Evolutionary conservation across 306 rosid genomes (phyloP), one percentile per base, ranked within the genome.

Genomic region (Fragaria iinumae): DNA sequence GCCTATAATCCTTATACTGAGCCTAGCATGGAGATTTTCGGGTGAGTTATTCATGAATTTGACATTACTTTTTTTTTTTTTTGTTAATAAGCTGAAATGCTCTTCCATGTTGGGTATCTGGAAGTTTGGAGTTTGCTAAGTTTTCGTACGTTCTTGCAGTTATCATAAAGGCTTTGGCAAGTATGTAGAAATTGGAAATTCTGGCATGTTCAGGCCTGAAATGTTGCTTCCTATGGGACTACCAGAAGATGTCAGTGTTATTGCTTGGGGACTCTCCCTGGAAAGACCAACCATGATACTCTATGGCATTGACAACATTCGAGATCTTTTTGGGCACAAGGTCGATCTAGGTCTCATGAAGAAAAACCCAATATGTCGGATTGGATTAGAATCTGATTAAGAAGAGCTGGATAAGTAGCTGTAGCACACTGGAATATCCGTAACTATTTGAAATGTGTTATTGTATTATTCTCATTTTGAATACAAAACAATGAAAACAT

Each of bases 251-350:
- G 99, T 87, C 72, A 93, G 90, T 77, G 97, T 88, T 69, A 95
- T 84, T 78, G 97, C 97, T 20, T 95, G 99, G 97, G 97, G 99
- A 6, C 97, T 92, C 80, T 95, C 99, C 79, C 96, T 95, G 67
- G 99, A 95, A 81, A 95, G 99, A 80, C 97, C 99, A n/a, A 95
- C 97, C 20, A 95, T 95, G 97, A 95, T 95, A 27, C n/a, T 92
- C 36, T 88, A 95, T 14, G 92, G 92, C 39, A 83, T 92, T 23
- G 93, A 95, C 76, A 95, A 95, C 89, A 95, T 95, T 77, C 87
- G 97, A 80, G 99, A 95, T 82, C 96, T 92, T 74, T 92, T 95
- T 11, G 97, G 97, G 44, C 97, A 76, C 88, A 92, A 92, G 97
- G 96, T 92, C 70, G 97, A 95, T 90, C 93, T 92, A 77, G 87